Base-by-base conservation (phyloP, 495 filamentous ascomycete genomes). In the Pseudoneurospora amorphoporcata region DNA sequence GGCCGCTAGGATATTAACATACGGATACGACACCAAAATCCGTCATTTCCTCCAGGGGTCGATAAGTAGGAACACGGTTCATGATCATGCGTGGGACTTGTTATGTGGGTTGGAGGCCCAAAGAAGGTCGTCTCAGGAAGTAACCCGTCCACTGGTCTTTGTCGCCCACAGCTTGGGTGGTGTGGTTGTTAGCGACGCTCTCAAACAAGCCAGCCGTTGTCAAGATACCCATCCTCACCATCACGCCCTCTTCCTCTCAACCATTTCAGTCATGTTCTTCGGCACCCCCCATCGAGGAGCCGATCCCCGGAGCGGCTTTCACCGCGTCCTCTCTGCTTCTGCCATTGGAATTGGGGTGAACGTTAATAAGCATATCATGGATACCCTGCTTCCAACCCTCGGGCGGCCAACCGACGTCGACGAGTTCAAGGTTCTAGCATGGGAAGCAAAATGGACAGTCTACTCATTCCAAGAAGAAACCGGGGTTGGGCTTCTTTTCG, bases 1-100 rank as follows among this genome's bases (percentile, higher is more conserved):
- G 16, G 76, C 53, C 2, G 76, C 79, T 4, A 75, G 79, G 1
- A 73, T 80, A 12, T 71, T 80, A 9, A 75, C 75, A 0, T 80
- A 75, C 41, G 77, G 77, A 6, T 80, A 80, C 23, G 72, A 80
- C 39, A 73, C 77, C 17, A n/a, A 19, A 19, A 45, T 45, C 9
- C 43, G 43, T 3, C 43, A 45, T n/a, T n/a, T 45, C 43, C 17
- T 45, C 17, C 43, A 19, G 8, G 43, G 43, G 17, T 17, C n/a
- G 17, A 45, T 45, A 8, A 45, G 43, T 9, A 45, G 3, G 4
- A 45, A 45, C 8, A 19, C 43, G 3, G 3, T 45, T 9, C 17
- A 19, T 9, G 43, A 45, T 2, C 43, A 45, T 9, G 43, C 17
- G 0, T 9, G 43, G 43, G 17, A 45, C 43, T 9, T 45, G 16